Evolutionary conservation across 2,329 filamentous ascomycete genomes (phyloP).

Genomic region (Lecanicillium sp.): DNA sequence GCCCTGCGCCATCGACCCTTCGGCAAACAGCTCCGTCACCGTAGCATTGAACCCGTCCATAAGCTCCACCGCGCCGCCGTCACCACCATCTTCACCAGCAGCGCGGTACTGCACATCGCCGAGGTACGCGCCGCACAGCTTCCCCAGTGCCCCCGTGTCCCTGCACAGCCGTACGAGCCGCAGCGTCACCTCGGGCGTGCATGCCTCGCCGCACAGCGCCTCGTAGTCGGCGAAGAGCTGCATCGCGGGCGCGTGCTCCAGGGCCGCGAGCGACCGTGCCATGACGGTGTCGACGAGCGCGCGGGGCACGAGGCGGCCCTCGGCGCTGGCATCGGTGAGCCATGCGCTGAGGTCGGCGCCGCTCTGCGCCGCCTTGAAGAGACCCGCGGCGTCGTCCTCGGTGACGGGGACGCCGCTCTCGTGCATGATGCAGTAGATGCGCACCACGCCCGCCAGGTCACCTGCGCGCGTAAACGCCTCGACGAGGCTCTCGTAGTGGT

Average conservation of each 20-base stretch:
- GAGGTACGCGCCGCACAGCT: neutral
- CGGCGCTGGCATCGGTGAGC: neutral
- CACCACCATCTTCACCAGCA: neutral
- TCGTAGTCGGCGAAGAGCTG: neutral
- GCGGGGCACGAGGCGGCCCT: neutral
- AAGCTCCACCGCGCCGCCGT: too few relatives aligned
- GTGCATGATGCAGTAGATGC: conserved; percentile 67
- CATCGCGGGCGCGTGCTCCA: neutral
- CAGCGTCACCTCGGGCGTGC: neutral
- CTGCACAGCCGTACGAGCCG: neutral
- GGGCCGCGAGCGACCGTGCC: neutral
- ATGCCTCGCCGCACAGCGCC: neutral
- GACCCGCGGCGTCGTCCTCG: neutral
- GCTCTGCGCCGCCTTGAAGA: neutral
- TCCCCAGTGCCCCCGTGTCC: neutral
- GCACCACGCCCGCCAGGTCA: conserved; percentile 61
- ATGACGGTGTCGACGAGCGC: conserved; percentile 5
- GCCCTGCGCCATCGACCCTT: neutral
- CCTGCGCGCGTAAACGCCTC: conserved; percentile 58
- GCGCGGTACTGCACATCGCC: too few relatives aligned
- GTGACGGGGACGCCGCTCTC: conserved; percentile 25
- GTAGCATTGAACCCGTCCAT: neutral
- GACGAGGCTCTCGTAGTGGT: conserved; percentile 77
- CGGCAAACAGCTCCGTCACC: neutral
- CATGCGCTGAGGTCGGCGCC: neutral